phyloP scores from a whole-genome alignment of 2,329 filamentous ascomycete genomes.

The Apiospora sp. region DNA sequence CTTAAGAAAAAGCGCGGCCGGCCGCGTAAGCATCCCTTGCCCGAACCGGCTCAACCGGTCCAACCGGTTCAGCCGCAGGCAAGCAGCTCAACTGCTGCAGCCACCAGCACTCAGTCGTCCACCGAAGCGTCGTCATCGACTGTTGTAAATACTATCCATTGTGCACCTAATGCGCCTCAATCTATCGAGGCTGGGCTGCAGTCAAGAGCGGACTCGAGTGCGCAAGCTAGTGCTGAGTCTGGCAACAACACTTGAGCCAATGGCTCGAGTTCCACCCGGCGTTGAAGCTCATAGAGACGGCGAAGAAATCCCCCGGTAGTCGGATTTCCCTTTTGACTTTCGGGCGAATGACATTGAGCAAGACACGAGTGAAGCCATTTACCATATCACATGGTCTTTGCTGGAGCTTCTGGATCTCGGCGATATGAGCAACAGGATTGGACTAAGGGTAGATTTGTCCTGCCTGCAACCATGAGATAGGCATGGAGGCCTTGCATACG shows the following conservation, averaged over 20 bases:
- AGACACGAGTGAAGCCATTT: not conserved
- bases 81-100: not conserved
- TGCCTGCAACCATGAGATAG: not conserved
- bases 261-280: not conserved
- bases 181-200: not conserved
- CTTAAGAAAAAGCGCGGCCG: not conserved
- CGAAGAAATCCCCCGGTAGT: not conserved
- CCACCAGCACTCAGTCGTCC: not conserved
- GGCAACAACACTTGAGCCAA: not conserved
- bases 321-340: not conserved
- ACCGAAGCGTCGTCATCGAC: not conserved
- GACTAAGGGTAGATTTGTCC: not conserved
- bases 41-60: not conserved
- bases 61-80: not conserved
- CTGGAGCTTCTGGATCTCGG: not conserved
- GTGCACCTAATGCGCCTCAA: not conserved
- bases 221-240: not conserved
- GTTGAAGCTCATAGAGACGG: not conserved
- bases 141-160: not conserved
- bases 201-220: not conserved
- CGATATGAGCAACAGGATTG: not conserved
- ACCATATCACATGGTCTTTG: not conserved
- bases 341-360: not conserved
- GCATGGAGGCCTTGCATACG: not conserved
- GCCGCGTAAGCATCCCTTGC: constrained; percentile 6